Percentiles rank a stretch among this genome's conserved stretches.
These are phyloP conservation scores for Macrolepiota albuminosa DNA, from an alignment of 768 basidiomycete genomes.

Conservation along the genomic window DNA sequence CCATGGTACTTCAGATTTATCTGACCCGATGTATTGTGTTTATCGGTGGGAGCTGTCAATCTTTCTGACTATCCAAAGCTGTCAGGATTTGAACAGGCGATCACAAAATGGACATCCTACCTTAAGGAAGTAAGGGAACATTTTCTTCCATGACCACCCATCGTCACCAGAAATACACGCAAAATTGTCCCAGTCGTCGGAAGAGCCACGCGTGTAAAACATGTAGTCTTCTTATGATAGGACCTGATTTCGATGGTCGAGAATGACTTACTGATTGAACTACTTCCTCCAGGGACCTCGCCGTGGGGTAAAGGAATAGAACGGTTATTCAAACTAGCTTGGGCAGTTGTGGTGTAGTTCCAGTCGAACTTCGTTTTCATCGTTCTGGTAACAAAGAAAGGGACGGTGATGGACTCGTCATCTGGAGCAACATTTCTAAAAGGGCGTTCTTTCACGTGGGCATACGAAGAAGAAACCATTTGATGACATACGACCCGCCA, in stretches of 20 bases:
- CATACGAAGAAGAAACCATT: neutral
- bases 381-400: conserved; percentile 8
- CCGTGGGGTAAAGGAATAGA: conserved; percentile 21
- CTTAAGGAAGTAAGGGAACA: conserved; percentile 22
- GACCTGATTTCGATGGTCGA: too few relatives aligned
- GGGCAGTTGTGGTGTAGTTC: conserved; percentile 27
- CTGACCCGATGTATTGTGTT: too few relatives aligned
- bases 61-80: too few relatives aligned
- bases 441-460: neutral
- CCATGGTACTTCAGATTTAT: too few relatives aligned
- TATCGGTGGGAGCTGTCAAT: too few relatives aligned
- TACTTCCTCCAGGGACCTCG: conserved; percentile 25
- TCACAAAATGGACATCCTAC: neutral
- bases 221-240: conserved; percentile 17
- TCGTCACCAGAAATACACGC: conserved; percentile 24
- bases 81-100: too few relatives aligned
- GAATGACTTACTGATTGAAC: conserved; percentile 20
- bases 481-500: conserved; percentile 9
- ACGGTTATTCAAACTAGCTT: conserved; percentile 19
- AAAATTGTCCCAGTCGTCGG: conserved; percentile 25
- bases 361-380: conserved; percentile 19
- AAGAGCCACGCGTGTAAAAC: conserved; percentile 27
- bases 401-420: conserved; percentile 3
- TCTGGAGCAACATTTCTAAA: conserved; percentile 1
- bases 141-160: conserved; percentile 28